phyloP scores from a whole-genome alignment of 2,329 filamentous ascomycete species.

The Stenocarpella maydis region DNA sequence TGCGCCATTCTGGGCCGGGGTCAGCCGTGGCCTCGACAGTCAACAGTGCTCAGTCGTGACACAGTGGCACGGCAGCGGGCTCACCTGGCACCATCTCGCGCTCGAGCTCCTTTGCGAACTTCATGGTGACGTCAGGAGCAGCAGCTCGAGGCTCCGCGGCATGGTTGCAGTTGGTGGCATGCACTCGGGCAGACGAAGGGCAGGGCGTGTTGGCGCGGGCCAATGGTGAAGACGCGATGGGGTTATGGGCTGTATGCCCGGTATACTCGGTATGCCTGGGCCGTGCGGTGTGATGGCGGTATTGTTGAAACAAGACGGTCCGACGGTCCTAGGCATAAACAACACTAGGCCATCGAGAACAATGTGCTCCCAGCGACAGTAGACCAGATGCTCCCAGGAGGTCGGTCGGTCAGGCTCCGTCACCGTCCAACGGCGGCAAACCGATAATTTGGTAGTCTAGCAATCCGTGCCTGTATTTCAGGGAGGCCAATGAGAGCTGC shows the following conservation, averaged over 20 bases:
- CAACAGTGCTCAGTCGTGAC: not conserved
- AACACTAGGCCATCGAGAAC: not conserved
- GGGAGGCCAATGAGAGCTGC: slow-evolving; percentile 6
- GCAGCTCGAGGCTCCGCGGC: slow-evolving; percentile 7
- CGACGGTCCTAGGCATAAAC: not conserved
- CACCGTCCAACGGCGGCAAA: slow-evolving; percentile 9
- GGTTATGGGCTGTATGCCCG: too few relatives aligned
- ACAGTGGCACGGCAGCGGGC: slow-evolving; percentile 35
- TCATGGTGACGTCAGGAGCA: slow-evolving; percentile 57
- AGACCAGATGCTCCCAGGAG: not conserved
- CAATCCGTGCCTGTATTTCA: too few relatives aligned
- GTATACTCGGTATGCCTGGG: not conserved
- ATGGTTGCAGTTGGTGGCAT: not conserved
- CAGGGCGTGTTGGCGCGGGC: slow-evolving; percentile 7
- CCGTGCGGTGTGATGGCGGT: not conserved
- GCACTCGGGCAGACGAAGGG: slow-evolving; percentile 9
- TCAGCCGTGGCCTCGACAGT: slow-evolving; percentile 1
- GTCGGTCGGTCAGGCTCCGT: not conserved
- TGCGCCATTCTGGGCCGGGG: slow-evolving; percentile 78
- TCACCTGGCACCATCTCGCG: slow-evolving; percentile 84
- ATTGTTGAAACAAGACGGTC: slow-evolving; percentile 3
- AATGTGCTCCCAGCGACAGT: not conserved
- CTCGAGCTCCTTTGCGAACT: slow-evolving; percentile 81
- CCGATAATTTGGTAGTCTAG: not conserved
- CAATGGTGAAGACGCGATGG: too few relatives aligned